Percentiles rank a stretch among this genome's conserved stretches.
phyloP scores from a whole-genome alignment of 495 filamentous ascomycete species.

The Talaromyces thailandensis region DNA sequence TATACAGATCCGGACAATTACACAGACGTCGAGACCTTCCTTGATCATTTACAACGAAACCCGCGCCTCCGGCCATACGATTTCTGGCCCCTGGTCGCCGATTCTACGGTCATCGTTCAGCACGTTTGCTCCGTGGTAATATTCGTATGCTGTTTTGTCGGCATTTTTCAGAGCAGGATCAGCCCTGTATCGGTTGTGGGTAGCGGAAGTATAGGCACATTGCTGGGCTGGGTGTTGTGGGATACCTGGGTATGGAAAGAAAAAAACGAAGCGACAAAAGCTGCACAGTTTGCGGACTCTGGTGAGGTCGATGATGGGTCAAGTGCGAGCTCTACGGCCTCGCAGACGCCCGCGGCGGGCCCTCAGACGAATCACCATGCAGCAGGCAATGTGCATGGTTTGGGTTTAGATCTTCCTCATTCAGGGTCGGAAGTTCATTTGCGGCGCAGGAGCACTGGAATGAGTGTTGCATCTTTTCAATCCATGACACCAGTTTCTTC shows the following conservation, averaged over 20 bases:
- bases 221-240: slow-evolving; percentile 85
- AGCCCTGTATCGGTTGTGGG: slow-evolving; percentile 80
- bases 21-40: slow-evolving; percentile 90
- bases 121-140: slow-evolving; percentile 91
- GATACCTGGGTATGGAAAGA: slow-evolving; percentile 72
- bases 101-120: slow-evolving; percentile 93
- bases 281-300: slow-evolving; percentile 18
- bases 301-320: slow-evolving; percentile 36
- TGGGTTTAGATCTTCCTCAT: slow-evolving; percentile 35
- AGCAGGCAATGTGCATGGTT: slow-evolving; percentile 32
- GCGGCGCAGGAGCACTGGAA: slow-evolving; percentile 13
- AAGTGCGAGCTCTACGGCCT: slow-evolving; percentile 35
- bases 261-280: slow-evolving; percentile 37
- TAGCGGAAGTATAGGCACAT: slow-evolving; percentile 72
- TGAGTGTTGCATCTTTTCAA: slow-evolving; percentile 9
- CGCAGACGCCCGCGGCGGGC: slow-evolving; percentile 18
- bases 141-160: slow-evolving; percentile 88
- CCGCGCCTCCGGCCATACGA: slow-evolving; percentile 91
- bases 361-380: slow-evolving; percentile 16
- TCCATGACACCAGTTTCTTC: background rate
- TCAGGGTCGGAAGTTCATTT: slow-evolving; percentile 16
- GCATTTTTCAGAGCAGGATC: slow-evolving; percentile 76
- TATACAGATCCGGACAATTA: slow-evolving; percentile 88
- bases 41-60: slow-evolving; percentile 92
- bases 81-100: slow-evolving; percentile 93